phyloP scores from a whole-genome alignment of 2,329 filamentous ascomycete species.

The Teratosphaeria destructans region DNA sequence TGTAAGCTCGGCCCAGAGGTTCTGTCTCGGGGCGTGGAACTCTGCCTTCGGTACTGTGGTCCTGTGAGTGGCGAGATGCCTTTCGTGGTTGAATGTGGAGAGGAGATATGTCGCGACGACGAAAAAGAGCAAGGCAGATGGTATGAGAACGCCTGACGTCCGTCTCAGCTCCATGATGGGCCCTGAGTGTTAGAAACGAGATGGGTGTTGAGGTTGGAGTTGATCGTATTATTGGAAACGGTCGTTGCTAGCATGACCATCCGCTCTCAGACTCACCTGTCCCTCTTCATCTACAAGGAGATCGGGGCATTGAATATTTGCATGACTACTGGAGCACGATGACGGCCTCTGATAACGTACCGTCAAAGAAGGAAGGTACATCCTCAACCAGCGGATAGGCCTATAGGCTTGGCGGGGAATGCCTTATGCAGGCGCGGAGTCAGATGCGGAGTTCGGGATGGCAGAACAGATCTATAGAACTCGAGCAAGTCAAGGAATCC shows the following conservation, averaged over 20 bases:
- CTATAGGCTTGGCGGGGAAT: not conserved
- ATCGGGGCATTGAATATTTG: not conserved
- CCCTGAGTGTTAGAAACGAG: not conserved
- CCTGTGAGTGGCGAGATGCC: not conserved
- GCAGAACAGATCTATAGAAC: too few species aligned
- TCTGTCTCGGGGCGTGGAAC: conserved; percentile 31
- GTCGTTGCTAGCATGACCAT: not conserved
- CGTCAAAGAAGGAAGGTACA: not conserved
- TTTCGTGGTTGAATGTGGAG: conserved; percentile 5
- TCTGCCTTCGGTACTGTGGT: conserved; percentile 1
- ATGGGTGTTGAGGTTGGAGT: not conserved
- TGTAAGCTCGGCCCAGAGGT: conserved; percentile 33
- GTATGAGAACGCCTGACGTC: conserved; percentile 6
- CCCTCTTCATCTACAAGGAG: not conserved
- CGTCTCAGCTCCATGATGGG: conserved; percentile 9
- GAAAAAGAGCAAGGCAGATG: conserved; percentile 9
- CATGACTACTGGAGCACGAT: not conserved
- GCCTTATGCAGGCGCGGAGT: not conserved
- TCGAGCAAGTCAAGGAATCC: not conserved
- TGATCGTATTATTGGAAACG: not conserved
- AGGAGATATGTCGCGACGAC: conserved; percentile 8
- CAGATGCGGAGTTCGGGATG: not conserved
- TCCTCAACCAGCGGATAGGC: not conserved
- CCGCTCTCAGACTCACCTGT: not conserved
- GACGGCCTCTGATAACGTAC: not conserved